These are phyloP conservation scores for Coemansia sp. DNA, from an alignment of 192 early-diverging fungal genomes.

Conservation along the genomic window DNA sequence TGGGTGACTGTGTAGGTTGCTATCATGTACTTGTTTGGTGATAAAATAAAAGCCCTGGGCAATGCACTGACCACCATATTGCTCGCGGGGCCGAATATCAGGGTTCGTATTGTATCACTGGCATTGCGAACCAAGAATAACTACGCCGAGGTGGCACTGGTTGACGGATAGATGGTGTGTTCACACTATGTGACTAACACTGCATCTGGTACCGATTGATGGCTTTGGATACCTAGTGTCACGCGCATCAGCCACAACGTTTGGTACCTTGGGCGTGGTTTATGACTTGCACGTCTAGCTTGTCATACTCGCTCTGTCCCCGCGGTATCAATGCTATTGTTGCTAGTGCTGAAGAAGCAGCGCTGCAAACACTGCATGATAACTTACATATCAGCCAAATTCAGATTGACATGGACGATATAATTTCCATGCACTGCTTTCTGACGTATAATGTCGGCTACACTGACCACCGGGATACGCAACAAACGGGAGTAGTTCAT, in stretches of 20 bases:
- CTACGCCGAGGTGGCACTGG: conserved; percentile 28
- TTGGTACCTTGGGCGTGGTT: conserved; percentile 70
- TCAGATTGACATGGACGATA: conserved; percentile 56
- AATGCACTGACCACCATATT: too few relatives aligned
- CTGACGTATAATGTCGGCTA: conserved; percentile 89
- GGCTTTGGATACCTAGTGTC: conserved; percentile 93
- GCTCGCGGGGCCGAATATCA: too few relatives aligned
- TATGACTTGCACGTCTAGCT: conserved; percentile 78
- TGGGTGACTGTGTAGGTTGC: conserved; percentile 60
- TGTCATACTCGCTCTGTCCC: too few relatives aligned
- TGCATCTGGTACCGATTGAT: conserved; percentile 41
- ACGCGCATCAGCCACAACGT: conserved; percentile 53
- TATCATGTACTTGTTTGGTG: conserved; percentile 79
- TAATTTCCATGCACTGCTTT: conserved; percentile 74
- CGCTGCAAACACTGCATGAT: conserved; percentile 58
- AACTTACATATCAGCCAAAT: conserved; percentile 61
- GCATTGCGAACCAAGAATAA: conserved; percentile 42
- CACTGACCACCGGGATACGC: conserved; percentile 49
- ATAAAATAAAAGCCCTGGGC: conserved; percentile 19
- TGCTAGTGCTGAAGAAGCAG: conserved; percentile 37
- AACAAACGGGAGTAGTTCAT: conserved; percentile 36
- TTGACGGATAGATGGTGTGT: conserved; percentile 27
- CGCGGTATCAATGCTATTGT: too few relatives aligned
- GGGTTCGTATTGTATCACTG: too few relatives aligned
- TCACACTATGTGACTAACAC: conserved; percentile 67